Evolutionary conservation across 2,329 filamentous ascomycete species (phyloP), one percentile per base, ranked within the genome.

Genomic region (Fusarium pininemorale): DNA sequence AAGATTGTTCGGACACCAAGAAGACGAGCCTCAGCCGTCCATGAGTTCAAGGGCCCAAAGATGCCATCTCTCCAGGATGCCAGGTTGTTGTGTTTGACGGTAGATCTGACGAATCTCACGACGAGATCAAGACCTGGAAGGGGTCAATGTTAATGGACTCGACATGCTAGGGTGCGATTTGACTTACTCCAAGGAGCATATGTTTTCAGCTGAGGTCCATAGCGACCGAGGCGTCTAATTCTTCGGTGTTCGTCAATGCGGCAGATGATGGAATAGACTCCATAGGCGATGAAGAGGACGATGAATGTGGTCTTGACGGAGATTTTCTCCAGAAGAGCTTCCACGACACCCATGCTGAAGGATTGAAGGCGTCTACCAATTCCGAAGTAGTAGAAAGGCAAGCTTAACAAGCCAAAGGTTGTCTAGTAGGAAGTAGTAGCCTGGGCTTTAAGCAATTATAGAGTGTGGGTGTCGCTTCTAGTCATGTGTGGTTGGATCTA

Each of bases 61-160:
- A 95, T 88, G 60, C 86, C 81, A 5, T 81, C 67, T 13, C 83
- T 74, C 92, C 93, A 97, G 69, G 89, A 84, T 51, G 91, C 86
- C 37, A 92, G 83, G 69, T 91, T 91, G 51, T 85, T 81, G 78
- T 94, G 83, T 1, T 82, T 79, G 55, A 85, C 80, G 13, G 87
- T 87, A 51, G 88, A 83, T 37, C 81, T 81, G 50, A 94, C 78
- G n/a, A 88, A 87, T n/a, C 82, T 79, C 76, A 84, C 85, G 38
- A 95, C 83, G 68, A 94, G 85, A 73, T 93, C 92, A 47, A 95
- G 73, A 53, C 91, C 93, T 81, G 32, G n/a, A 32, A 51, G 28
- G 22, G 57, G 22, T 67, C 26, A 62, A 54, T 44, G 47, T 61
- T 45, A 22, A 47, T n/a, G 6, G 18, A 15, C 20, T 26, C 26